Percentiles rank a stretch among this genome's conserved stretches.
Evolutionary conservation across 2,329 filamentous ascomycete species (phyloP).

Genomic region (Ilyonectria destructans): DNA sequence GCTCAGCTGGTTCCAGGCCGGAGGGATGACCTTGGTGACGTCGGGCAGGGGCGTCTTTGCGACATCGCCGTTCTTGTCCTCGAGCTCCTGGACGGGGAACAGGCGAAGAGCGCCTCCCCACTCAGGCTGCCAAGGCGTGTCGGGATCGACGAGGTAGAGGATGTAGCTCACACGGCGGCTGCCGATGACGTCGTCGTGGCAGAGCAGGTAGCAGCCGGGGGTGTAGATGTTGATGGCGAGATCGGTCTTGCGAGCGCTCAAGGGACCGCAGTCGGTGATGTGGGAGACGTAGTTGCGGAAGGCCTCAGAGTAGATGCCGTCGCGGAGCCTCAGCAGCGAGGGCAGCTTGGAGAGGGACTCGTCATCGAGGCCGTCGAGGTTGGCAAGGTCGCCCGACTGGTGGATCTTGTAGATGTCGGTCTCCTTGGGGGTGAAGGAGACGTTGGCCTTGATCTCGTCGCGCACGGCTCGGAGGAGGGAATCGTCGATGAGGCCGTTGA

Average conservation of each 20-base stretch:
- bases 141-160: conserved; percentile 93
- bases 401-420: conserved; percentile 99
- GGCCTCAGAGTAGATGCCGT: conserved; percentile 91
- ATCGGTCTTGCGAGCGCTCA: conserved; percentile 96
- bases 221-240: conserved; percentile 99
- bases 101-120: conserved; percentile 95
- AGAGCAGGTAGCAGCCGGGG: conserved; percentile 93
- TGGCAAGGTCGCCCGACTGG: conserved; percentile 97
- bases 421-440: conserved; percentile 97
- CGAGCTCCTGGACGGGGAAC: conserved; percentile 79
- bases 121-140: conserved; percentile 88
- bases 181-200: conserved; percentile 99
- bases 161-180: conserved; percentile 97
- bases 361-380: conserved; percentile 93
- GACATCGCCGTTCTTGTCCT: conserved; percentile 76
- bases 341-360: conserved; percentile 88
- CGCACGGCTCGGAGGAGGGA: conserved; percentile 88
- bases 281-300: conserved; percentile 92
- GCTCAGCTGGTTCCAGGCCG: conserved; percentile 96
- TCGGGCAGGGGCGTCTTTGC: conserved; percentile 88
- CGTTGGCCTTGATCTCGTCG: conserved; percentile 88
- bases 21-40: conserved; percentile 86
- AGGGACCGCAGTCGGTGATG: conserved; percentile 87
- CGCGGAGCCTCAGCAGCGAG: conserved; percentile 91
- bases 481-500: conserved; percentile 85